phyloP scores from a whole-genome alignment of 495 filamentous ascomycete genomes.

The Tetracladium setigerum region DNA sequence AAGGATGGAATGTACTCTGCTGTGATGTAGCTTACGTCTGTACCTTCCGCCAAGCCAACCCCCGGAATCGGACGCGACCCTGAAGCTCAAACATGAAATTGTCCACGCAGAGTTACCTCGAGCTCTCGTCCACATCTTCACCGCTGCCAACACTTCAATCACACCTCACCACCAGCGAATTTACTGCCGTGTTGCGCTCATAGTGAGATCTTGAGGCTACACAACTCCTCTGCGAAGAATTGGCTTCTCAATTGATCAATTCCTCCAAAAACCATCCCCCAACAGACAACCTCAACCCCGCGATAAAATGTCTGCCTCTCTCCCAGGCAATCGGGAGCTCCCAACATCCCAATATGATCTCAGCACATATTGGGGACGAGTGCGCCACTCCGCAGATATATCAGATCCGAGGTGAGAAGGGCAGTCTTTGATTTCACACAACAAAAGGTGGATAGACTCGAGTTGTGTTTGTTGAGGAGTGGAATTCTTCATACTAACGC shows the following conservation, averaged over 20 bases:
- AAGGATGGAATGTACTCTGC: too few relatives aligned
- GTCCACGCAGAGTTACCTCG: not conserved
- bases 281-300: not conserved
- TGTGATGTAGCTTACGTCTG: too few relatives aligned
- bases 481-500: conserved; percentile 2
- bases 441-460: conserved; percentile 17
- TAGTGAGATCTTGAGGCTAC: not conserved
- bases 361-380: conserved; percentile 89
- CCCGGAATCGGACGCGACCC: too few relatives aligned
- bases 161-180: not conserved
- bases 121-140: not conserved
- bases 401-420: conserved; percentile 86
- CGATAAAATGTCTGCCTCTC: conserved; percentile 72
- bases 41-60: too few relatives aligned
- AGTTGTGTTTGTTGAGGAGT: conserved; percentile 2
- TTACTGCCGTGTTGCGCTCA: not conserved
- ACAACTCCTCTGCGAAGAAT: not conserved
- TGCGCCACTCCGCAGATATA: conserved; percentile 81
- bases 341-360: conserved; percentile 90
- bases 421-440: conserved; percentile 10
- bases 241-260: too few relatives aligned
- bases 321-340: conserved; percentile 78
- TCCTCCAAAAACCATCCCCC: not conserved
- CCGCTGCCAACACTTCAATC: not conserved
- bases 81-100: too few relatives aligned